phyloP scores from a whole-genome alignment of 164 flowering plant species.

The Liriodendron chinense region DNA sequence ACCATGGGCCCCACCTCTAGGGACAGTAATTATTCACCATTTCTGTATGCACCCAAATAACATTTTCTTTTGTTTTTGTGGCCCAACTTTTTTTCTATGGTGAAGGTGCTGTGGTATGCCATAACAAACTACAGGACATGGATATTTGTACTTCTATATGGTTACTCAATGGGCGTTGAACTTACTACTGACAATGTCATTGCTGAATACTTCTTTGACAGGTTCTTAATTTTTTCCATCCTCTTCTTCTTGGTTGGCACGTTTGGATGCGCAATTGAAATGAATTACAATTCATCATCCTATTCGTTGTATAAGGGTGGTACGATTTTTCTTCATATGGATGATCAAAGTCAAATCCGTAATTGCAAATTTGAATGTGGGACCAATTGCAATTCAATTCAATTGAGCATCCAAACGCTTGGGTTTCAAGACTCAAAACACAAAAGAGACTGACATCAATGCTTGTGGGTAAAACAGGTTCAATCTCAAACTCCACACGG shows the following conservation, averaged over 20 bases:
- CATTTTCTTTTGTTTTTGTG: not conserved
- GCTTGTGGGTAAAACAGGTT: constrained; percentile 27
- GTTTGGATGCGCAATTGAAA: too few species aligned
- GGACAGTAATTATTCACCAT: too few species aligned
- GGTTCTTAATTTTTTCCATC: constrained; percentile 18
- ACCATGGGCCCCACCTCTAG: too few species aligned
- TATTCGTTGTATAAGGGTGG: not conserved
- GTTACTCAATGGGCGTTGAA: constrained; percentile 78
- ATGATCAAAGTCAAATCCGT: too few species aligned
- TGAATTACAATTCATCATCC: too few species aligned
- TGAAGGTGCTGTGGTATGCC: constrained; percentile 61
- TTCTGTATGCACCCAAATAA: not conserved
- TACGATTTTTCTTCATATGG: too few species aligned
- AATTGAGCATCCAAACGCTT: too few species aligned
- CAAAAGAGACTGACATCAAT: not conserved
- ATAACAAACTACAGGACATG: constrained; percentile 74
- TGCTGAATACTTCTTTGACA: constrained; percentile 70
- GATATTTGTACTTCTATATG: constrained; percentile 69
- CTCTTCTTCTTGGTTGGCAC: too few species aligned
- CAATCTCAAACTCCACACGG: constrained; percentile 68
- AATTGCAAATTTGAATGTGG: too few species aligned
- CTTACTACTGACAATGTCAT: constrained; percentile 64
- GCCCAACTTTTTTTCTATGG: not conserved
- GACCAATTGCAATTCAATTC: too few species aligned
- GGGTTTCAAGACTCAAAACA: not conserved